Evolutionary conservation across 2,329 filamentous ascomycete species (phyloP).

Genomic region (Myriosclerotinia scirpicola): DNA sequence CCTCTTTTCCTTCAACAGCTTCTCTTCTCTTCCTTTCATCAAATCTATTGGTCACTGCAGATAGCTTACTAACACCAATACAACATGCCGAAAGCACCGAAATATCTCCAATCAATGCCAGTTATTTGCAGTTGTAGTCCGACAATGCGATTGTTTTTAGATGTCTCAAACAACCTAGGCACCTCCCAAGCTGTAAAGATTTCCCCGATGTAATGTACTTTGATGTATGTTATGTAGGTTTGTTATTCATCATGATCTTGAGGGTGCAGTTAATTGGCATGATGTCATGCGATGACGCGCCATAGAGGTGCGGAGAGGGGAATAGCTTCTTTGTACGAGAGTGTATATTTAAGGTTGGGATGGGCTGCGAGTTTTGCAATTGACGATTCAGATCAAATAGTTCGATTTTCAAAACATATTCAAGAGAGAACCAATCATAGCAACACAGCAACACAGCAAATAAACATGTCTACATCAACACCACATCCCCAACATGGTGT

Average conservation of each 20-base stretch:
- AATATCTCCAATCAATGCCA: not conserved
- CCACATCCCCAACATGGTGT: slow-evolving; percentile 13
- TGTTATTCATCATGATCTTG: not conserved
- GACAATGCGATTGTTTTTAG: not conserved
- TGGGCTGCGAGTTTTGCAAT: not conserved
- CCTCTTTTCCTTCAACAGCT: not conserved
- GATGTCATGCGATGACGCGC: not conserved
- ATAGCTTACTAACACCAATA: not conserved
- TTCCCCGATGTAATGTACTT: not conserved
- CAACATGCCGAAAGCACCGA: not conserved
- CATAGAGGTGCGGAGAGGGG: not conserved
- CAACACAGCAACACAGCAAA: not conserved
- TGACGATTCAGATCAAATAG: not conserved
- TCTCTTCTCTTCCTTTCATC: too few species aligned
- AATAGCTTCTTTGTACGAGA: not conserved
- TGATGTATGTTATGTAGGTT: not conserved
- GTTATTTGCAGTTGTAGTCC: not conserved
- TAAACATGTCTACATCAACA: not conserved
- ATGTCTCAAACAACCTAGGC: not conserved
- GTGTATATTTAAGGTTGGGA: not conserved
- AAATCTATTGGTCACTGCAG: not conserved
- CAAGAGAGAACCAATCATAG: not conserved
- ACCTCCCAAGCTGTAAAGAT: not conserved
- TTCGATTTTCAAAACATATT: not conserved
- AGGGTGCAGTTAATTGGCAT: not conserved